Evolutionary conservation across 164 flowering plant genomes (phyloP).

Genomic region (Vitis rotundifolia): DNA sequence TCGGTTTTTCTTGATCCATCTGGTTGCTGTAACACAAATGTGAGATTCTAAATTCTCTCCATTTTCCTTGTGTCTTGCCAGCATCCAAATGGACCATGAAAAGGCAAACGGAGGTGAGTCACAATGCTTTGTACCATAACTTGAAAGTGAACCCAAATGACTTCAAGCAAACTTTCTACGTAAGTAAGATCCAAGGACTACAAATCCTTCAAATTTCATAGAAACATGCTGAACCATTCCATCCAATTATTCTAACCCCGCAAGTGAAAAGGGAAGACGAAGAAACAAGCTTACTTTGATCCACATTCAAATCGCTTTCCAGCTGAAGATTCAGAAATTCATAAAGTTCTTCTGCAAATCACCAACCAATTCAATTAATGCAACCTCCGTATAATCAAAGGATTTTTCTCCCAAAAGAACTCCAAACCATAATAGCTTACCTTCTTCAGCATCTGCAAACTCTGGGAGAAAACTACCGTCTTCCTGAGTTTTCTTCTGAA

Average conservation of each 20-base stretch:
- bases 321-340: constrained; percentile 73
- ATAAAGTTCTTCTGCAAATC: constrained; percentile 66
- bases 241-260: background rate
- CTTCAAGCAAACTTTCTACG: background rate
- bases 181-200: background rate
- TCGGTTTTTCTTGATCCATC: too few relatives aligned
- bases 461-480: constrained; percentile 82
- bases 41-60: background rate
- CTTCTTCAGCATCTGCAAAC: constrained; percentile 89
- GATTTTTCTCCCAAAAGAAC: background rate
- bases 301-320: constrained; percentile 60
- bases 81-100: background rate
- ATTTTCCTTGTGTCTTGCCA: background rate
- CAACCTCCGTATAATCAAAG: background rate
- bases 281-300: constrained; percentile 54
- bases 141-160: background rate
- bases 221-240: background rate
- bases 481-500: constrained; percentile 72
- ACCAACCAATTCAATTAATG: constrained; percentile 11
- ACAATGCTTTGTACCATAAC: background rate
- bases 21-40: background rate
- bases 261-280: constrained; percentile 1
- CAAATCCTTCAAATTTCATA: background rate
- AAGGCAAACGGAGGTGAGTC: background rate
- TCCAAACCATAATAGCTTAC: constrained; percentile 33